These are phyloP conservation scores for Tetracentron sinense DNA, from an alignment of 164 flowering plant species.

Conservation along the genomic window DNA sequence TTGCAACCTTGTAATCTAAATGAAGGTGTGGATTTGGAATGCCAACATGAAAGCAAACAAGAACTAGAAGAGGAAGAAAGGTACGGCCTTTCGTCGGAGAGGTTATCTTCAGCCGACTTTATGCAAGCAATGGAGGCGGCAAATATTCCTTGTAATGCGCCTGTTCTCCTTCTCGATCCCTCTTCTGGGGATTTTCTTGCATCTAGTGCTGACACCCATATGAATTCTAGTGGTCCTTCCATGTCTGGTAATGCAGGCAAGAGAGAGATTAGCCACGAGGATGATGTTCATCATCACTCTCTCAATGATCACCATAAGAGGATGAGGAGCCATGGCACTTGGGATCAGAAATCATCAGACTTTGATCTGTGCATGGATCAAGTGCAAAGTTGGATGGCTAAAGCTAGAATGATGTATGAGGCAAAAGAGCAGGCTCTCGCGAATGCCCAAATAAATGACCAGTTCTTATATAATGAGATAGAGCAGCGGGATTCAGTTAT, in stretches of 20 bases:
- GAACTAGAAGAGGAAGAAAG: slow-evolving; percentile 21
- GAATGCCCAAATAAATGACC: slow-evolving; percentile 36
- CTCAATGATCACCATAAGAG: slow-evolving; percentile 45
- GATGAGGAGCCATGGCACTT: slow-evolving; percentile 43
- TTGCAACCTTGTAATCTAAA: slow-evolving; percentile 42
- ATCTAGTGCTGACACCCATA: slow-evolving; percentile 31
- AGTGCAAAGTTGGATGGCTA: slow-evolving; percentile 31
- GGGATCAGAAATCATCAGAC: slow-evolving; percentile 42
- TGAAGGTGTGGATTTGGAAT: slow-evolving; percentile 23
- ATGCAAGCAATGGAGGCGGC: slow-evolving; percentile 42
- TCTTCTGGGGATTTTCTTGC: slow-evolving; percentile 37
- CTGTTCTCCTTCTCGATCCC: slow-evolving; percentile 34
- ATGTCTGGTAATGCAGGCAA: slow-evolving; percentile 42
- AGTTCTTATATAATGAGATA: slow-evolving; percentile 40
- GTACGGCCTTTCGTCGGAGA: slow-evolving; percentile 29
- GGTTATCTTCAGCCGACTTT: slow-evolving; percentile 40
- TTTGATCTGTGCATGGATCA: slow-evolving; percentile 48
- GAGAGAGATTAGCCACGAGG: slow-evolving; percentile 48
- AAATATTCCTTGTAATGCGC: slow-evolving; percentile 33
- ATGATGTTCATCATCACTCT: slow-evolving; percentile 28
- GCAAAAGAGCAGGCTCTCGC: slow-evolving; percentile 41
- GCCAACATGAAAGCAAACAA: slow-evolving; percentile 20
- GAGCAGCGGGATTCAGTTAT: slow-evolving; percentile 43
- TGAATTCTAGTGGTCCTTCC: slow-evolving; percentile 34
- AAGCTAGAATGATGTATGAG: slow-evolving; percentile 42